A percentile compares a stretch with the other conserved stretches of the same genome.
phyloP scores from a whole-genome alignment of 768 basidiomycete species.

The Crepidotus variabilis region DNA sequence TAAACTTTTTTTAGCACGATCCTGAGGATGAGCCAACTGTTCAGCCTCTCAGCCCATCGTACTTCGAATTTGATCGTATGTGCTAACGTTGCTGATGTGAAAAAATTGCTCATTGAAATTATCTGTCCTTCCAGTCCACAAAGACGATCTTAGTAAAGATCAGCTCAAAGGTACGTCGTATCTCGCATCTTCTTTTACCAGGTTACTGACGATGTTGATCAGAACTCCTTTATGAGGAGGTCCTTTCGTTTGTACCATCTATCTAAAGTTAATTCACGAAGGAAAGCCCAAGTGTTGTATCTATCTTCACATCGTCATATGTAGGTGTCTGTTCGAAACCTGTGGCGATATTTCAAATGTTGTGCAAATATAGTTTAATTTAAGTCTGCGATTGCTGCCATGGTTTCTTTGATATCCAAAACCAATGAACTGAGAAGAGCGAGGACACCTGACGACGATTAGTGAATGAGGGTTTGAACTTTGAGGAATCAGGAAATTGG shows the following conservation, averaged over 20 bases:
- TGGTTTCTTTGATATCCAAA: too few relatives aligned
- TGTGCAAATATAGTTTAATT: too few relatives aligned
- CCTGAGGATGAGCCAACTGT: constrained; percentile 86
- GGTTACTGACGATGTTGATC: constrained; percentile 9
- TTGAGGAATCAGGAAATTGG: too few relatives aligned
- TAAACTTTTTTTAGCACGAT: constrained; percentile 53
- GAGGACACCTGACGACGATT: too few relatives aligned
- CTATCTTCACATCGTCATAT: not conserved
- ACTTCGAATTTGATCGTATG: constrained; percentile 89
- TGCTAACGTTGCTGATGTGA: constrained; percentile 4
- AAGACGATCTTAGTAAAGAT: constrained; percentile 72
- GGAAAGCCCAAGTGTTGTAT: not conserved
- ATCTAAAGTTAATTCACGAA: constrained; percentile 34
- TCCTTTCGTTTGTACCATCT: constrained; percentile 67
- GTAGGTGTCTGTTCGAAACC: not conserved
- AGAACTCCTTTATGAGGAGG: constrained; percentile 81
- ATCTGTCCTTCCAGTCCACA: constrained; percentile 41
- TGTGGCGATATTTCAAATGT: too few relatives aligned
- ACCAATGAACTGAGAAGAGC: too few relatives aligned
- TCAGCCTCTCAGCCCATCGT: constrained; percentile 74
- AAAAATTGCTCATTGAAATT: constrained; percentile 1
- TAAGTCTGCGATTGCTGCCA: too few relatives aligned
- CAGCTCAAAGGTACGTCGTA: constrained; percentile 56
- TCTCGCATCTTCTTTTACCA: not conserved
- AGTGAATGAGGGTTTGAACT: too few relatives aligned